Evolutionary conservation across 768 basidiomycete genomes (phyloP).

Genomic region (Serendipita sp.): DNA sequence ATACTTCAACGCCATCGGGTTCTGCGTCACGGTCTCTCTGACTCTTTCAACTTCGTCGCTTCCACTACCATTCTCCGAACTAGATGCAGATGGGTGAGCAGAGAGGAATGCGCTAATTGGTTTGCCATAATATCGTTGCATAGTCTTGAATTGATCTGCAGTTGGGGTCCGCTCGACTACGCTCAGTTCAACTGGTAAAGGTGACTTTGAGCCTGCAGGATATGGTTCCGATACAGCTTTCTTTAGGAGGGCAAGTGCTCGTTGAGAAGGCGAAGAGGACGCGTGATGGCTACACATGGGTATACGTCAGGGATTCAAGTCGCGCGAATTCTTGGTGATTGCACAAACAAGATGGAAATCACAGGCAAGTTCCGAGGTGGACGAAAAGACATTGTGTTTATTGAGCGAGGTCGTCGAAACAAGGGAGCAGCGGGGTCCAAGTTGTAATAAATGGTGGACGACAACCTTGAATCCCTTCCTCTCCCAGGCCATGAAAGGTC

Average conservation of each 20-base stretch:
- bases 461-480: too few relatives aligned
- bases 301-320: neutral
- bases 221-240: conserved; percentile 5
- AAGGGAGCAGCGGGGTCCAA: too few relatives aligned
- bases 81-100: neutral
- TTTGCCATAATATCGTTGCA: conserved; percentile 4
- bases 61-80: neutral
- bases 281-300: neutral
- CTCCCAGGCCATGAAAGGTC: too few relatives aligned
- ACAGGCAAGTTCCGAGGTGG: conserved; percentile 4
- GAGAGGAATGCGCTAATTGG: neutral
- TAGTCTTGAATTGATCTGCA: neutral
- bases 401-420: too few relatives aligned
- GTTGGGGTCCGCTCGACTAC: neutral
- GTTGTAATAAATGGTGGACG: too few relatives aligned
- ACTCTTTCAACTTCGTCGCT: neutral
- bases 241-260: neutral
- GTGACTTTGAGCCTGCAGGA: neutral
- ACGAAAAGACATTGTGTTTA: neutral
- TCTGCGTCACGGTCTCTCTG: neutral
- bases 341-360: neutral
- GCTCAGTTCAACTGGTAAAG: neutral
- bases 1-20: conserved; percentile 1
- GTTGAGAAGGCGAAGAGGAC: neutral
- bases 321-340: neutral